Evolutionary conservation across 2,329 filamentous ascomycete species (phyloP).

Genomic region (Colletotrichum sp.): DNA sequence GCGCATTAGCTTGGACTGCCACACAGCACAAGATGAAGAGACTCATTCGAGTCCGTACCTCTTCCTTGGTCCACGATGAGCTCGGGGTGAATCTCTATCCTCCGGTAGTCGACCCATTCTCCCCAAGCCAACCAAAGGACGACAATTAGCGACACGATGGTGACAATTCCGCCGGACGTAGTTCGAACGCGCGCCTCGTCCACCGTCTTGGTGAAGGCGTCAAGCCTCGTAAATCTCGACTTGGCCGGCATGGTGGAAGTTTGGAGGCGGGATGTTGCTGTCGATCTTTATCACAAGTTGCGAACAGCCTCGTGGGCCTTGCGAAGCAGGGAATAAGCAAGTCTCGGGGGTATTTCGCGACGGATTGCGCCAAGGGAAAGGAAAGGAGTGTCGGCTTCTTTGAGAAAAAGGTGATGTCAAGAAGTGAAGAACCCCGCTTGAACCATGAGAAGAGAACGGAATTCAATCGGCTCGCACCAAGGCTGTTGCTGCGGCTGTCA

Average conservation of each 20-base stretch:
- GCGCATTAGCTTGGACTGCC: slow-evolving; percentile 25
- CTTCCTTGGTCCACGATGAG: slow-evolving; percentile 95
- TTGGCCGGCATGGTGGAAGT: slow-evolving; percentile 75
- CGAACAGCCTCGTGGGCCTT: background rate
- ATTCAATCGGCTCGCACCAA: background rate
- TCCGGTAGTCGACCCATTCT: slow-evolving; percentile 94
- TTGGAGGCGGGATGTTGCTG: background rate
- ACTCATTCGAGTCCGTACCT: slow-evolving; percentile 58
- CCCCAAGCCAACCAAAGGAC: slow-evolving; percentile 90
- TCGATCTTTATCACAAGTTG: background rate
- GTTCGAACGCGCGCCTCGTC: slow-evolving; percentile 97
- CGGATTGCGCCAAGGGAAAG: slow-evolving; percentile 20
- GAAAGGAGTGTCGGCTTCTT: slow-evolving; percentile 11
- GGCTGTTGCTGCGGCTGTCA: background rate
- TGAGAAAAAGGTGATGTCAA: slow-evolving; percentile 4
- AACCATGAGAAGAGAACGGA: slow-evolving; percentile 9
- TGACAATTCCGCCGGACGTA: slow-evolving; percentile 93
- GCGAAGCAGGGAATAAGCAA: background rate
- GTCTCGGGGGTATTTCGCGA: background rate
- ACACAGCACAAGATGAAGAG: background rate
- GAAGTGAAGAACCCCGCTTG: slow-evolving; percentile 15
- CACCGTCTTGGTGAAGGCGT: slow-evolving; percentile 99
- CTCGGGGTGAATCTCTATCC: slow-evolving; percentile 86
- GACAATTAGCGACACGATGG: slow-evolving; percentile 85
- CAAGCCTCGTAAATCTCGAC: slow-evolving; percentile 93